Base-by-base conservation (phyloP, 2,329 filamentous ascomycete genomes). In the Verticillium isaacii region DNA sequence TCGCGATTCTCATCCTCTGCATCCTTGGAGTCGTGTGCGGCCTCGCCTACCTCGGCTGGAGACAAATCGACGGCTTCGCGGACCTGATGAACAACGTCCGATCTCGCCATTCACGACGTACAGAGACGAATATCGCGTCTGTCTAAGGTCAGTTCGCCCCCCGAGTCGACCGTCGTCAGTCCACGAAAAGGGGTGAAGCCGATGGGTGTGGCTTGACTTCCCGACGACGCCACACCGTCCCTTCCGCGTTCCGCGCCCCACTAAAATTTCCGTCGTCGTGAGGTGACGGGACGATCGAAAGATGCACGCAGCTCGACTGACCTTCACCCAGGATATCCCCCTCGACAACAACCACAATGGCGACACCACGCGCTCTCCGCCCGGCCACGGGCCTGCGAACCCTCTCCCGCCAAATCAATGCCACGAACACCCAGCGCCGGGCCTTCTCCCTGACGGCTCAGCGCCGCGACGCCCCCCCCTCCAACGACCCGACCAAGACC, bases 401-500 rank as follows among this genome's bases (percentile, higher is more conserved):
- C 54, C 54, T 56, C 25, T 56, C 54, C 2, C 29, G 54, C 15
- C 54, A 32, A 12, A 34, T 56, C 54, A 50, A 50, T 50, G 45
- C 45, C 45, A 50, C 45, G 19, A n/a, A n/a, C 12, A 17, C 32
- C 23, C 54, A 56, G 23, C 54, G 25, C 45, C 45, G 45, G 19
- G 19, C 45, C 45, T 50, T 50, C 45, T 23, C 45, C 45, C 45
- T 25, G n/a, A 50, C 45, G 45, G 45, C 45, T n/a, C 45, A 50
- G 45, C 45, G 45, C 19, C 45, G 45, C 19, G 45, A 50, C 7
- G 19, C 45, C 19, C 45, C 45, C 9, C 45, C 45, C 11, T 50
- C 45, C 17, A 50, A 50, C 45, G 45, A 50, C 9, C 45, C n/a
- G n/a, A 56, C 85, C 56, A 82, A 83, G 63, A 89, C 89, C 65